These are phyloP conservation scores for Colletotrichum phormii DNA, from an alignment of 2,329 filamentous ascomycete species.

Conservation along the genomic window DNA sequence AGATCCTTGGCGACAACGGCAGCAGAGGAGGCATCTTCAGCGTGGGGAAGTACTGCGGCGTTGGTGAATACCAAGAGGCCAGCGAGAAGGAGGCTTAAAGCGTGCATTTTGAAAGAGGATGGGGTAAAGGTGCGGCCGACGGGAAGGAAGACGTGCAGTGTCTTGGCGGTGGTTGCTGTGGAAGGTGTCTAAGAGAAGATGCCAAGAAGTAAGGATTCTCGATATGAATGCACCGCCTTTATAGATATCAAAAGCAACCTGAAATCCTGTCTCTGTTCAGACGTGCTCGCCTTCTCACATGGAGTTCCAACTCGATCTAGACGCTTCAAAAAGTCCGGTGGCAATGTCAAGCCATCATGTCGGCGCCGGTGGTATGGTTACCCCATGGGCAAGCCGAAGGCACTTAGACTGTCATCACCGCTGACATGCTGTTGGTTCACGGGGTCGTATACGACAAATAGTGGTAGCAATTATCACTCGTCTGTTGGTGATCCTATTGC, in stretches of 20 bases:
- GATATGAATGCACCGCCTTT: background rate
- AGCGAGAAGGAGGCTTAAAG: background rate
- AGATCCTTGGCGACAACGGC: background rate
- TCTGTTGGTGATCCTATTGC: no score
- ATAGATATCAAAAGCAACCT: background rate
- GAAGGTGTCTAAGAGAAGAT: background rate
- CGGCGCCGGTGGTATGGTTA: background rate
- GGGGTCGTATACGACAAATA: no score
- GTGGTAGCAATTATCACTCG: no score
- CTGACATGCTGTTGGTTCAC: no score
- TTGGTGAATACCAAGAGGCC: constrained; percentile 1
- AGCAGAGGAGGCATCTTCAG: background rate
- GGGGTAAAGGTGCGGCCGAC: background rate
- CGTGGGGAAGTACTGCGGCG: background rate
- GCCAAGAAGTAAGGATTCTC: background rate
- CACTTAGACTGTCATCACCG: background rate
- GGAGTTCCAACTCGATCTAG: background rate
- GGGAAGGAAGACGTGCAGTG: no score
- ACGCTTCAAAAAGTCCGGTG: background rate
- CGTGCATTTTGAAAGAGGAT: background rate
- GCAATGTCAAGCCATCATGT: background rate
- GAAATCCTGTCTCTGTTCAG: background rate
- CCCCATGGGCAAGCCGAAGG: background rate
- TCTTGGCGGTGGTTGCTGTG: background rate
- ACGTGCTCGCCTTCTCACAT: background rate